These are phyloP conservation scores for Aquilaria agallochum DNA, from an alignment of 441 rosid species.

Conservation along the genomic window DNA sequence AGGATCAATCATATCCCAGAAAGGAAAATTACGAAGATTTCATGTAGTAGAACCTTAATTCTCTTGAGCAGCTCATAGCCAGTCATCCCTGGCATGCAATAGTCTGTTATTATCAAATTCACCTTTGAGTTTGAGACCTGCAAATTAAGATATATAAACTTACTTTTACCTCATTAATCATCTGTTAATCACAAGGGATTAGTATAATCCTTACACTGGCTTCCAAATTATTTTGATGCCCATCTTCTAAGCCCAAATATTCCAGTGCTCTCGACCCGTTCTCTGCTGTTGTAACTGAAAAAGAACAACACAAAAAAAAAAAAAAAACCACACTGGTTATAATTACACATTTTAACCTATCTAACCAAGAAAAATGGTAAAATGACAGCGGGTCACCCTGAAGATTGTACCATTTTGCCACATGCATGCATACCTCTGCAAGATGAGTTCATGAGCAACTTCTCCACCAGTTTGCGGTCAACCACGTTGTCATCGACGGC, in stretches of 20 bases:
- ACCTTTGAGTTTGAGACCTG: slow-evolving; percentile 50
- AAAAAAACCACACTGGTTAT: background rate
- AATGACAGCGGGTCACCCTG: too few species aligned
- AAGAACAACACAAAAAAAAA: background rate
- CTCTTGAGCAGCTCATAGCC: slow-evolving; percentile 84
- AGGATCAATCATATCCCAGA: slow-evolving; percentile 1
- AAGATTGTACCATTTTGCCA: too few species aligned
- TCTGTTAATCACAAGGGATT: background rate
- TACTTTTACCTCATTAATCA: background rate
- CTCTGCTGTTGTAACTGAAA: slow-evolving; percentile 79
- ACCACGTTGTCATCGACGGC: slow-evolving; percentile 90
- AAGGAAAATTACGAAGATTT: background rate
- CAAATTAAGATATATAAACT: background rate
- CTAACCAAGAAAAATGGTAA: too few species aligned
- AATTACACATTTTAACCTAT: background rate
- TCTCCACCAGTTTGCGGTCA: slow-evolving; percentile 76
- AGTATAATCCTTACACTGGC: slow-evolving; percentile 20
- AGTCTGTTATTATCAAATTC: slow-evolving; percentile 76
- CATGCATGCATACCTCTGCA: slow-evolving; percentile 55
- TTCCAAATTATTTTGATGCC: slow-evolving; percentile 18
- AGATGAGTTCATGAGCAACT: slow-evolving; percentile 65
- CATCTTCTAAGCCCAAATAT: slow-evolving; percentile 54
- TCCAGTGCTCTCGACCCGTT: slow-evolving; percentile 75
- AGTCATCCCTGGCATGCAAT: slow-evolving; percentile 95
- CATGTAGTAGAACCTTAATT: slow-evolving; percentile 45